Base-by-base conservation (phyloP, 2,329 filamentous ascomycete species). In the Pyrenophora seminiperda region DNA sequence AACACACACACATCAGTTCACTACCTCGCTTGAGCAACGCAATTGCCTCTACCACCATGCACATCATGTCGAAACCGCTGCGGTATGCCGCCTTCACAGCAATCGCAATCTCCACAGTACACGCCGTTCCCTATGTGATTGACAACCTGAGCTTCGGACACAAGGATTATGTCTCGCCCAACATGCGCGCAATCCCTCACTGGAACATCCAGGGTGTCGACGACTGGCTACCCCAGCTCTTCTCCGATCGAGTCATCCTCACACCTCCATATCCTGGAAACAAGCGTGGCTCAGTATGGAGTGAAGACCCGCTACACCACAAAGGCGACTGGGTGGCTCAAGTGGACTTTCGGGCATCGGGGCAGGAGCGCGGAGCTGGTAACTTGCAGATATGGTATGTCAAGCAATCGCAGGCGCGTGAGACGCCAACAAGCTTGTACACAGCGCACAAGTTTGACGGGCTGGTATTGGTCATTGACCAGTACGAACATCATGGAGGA, bases 361-460 rank as follows among this genome's bases (percentile, higher is more conserved):
- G 94, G 6, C 87, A 88, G 56, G 94, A 97, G 69, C 81, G 90
- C 62, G 91, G 87, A 41, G 86, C 87, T 50, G 94, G 94, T 40
- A 97, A 95, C 75, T 78, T 99, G 61, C 93, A 97, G 74, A 81
- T 99, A 65, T 99, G 94, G 94, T 90, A 95, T 67, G 86, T 84
- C 43, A 86, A 84, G 62, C 82, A 89, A 53, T 88, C 89, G 24
- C 76, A 83, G 61, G 75, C 80, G 53, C 78, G 79, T 22, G 78
- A 96, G 47, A 87, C 85, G 47, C 82, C 86, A 18, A 82, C 84
- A 58, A 95, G 90, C 73, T 84, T 96, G 61, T 96, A 97, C 76
- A 94, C 89, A 0, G 87, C 88, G 7, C 84, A 84, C 45, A 84
- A 83, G 62, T 99, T 96, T 65, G 93, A 97, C 64, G 94, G 94